Evolutionary conservation across 441 rosid species (phyloP).

Genomic region (Biscutella auriculata): DNA sequence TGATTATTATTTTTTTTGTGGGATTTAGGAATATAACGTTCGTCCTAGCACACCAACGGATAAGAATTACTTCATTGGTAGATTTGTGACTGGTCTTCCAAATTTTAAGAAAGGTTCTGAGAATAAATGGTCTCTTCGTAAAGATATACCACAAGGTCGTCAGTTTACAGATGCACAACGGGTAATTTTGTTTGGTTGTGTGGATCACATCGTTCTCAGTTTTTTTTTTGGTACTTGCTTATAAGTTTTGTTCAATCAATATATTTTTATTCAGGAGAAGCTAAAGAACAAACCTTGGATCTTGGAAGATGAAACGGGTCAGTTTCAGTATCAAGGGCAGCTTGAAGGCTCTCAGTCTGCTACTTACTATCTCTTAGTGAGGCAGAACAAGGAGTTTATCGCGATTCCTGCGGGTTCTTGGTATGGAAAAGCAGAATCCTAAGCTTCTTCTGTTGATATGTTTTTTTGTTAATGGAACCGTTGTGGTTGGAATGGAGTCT

Average conservation of each 20-base stretch:
- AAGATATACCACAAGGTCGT: slow-evolving; percentile 86
- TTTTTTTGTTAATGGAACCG: neutral
- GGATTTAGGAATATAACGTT: slow-evolving; percentile 64
- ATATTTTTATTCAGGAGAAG: slow-evolving; percentile 53
- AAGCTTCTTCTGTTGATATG: neutral
- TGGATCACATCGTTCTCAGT: no score
- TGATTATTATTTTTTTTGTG: no score
- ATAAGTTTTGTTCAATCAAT: neutral
- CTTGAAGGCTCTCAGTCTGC: slow-evolving; percentile 95
- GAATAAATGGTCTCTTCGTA: slow-evolving; percentile 73
- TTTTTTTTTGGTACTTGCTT: no score
- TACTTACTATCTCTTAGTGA: slow-evolving; percentile 74
- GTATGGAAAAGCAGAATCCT: slow-evolving; percentile 27
- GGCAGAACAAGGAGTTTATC: slow-evolving; percentile 70
- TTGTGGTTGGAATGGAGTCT: no score
- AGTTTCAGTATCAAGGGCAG: slow-evolving; percentile 77
- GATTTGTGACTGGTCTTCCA: slow-evolving; percentile 73
- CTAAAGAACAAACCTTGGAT: slow-evolving; percentile 85
- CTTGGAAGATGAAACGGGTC: slow-evolving; percentile 91
- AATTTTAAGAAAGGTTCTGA: slow-evolving; percentile 70
- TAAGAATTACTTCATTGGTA: slow-evolving; percentile 81
- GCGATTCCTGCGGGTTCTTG: slow-evolving; percentile 97
- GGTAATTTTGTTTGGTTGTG: slow-evolving; percentile 42
- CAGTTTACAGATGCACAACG: slow-evolving; percentile 63
- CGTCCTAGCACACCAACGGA: slow-evolving; percentile 50